Conservation (phyloP, 257 asterid species). For the Sherardia arvensis region DNA sequence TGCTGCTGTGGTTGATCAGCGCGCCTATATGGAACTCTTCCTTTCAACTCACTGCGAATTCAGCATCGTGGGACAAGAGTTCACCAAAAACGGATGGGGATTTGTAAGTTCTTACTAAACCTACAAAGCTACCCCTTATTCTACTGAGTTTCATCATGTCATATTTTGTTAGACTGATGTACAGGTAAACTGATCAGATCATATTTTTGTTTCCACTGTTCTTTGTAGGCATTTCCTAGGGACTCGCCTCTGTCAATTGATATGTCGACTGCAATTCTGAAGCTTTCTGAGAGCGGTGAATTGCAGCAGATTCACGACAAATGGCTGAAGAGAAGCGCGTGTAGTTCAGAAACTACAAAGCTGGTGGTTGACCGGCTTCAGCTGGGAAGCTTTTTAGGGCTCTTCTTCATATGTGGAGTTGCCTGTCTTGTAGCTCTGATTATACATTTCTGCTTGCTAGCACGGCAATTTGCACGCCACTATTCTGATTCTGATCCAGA, state of each 20-base stretch:
- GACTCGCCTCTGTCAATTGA: constrained; percentile 50
- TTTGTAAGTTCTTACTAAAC: too few relatives aligned
- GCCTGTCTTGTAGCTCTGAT: constrained; percentile 38
- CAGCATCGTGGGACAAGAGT: constrained; percentile 50
- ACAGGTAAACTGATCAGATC: too few relatives aligned
- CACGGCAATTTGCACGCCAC: constrained; percentile 22
- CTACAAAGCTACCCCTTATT: too few relatives aligned
- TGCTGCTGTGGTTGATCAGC: constrained; percentile 50
- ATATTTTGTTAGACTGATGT: too few relatives aligned
- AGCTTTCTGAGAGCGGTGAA: constrained; percentile 47
- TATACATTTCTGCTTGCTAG: constrained; percentile 21
- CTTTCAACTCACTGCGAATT: constrained; percentile 40
- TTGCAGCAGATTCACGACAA: constrained; percentile 50
- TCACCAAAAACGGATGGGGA: constrained; percentile 60
- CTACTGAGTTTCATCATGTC: too few relatives aligned
- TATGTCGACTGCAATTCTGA: constrained; percentile 50
- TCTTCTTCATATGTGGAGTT: constrained; percentile 32
- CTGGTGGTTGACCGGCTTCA: constrained; percentile 38
- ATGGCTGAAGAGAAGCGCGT: constrained; percentile 43
- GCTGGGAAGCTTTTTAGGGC: constrained; percentile 37
- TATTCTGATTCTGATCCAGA: constrained; percentile 15
- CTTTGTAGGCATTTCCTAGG: constrained; percentile 38
- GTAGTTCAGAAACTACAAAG: constrained; percentile 39
- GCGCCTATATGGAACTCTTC: constrained; percentile 49
- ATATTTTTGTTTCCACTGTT: not conserved